Percentiles rank a stretch among this genome's conserved stretches.
Conservation (phyloP, 371 early-diverging fungal genomes). For the Coemansia sp. region DNA sequence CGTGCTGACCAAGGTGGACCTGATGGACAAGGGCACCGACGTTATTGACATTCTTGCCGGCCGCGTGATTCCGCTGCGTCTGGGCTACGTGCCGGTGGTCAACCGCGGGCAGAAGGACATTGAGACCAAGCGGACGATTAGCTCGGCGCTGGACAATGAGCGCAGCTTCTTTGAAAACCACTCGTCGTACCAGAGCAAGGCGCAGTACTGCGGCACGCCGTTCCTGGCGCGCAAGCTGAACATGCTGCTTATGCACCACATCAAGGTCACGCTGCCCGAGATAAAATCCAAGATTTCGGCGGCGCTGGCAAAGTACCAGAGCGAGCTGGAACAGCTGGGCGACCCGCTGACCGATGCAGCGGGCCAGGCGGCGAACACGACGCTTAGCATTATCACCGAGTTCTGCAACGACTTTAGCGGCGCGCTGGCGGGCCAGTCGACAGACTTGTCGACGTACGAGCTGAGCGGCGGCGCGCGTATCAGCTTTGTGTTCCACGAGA, state of each 20-base stretch:
- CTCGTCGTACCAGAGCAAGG: constrained; percentile 89
- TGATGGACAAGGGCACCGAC: constrained; percentile 99
- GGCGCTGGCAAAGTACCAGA: constrained; percentile 77
- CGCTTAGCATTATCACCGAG: constrained; percentile 95
- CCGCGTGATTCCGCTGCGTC: constrained; percentile 88
- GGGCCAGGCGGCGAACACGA: constrained; percentile 68
- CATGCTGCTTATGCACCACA: constrained; percentile 97
- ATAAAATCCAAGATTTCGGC: constrained; percentile 94
- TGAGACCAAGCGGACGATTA: constrained; percentile 85
- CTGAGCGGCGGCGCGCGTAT: constrained; percentile 98
- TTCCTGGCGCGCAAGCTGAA: constrained; percentile 95
- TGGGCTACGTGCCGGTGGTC: constrained; percentile 86
- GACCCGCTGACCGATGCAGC: constrained; percentile 81
- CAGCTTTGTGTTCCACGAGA: constrained; percentile 97
- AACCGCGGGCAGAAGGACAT: constrained; percentile 98
- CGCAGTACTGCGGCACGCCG: constrained; percentile 98
- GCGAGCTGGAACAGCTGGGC: constrained; percentile 85
- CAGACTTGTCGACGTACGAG: constrained; percentile 90
- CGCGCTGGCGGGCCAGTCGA: constrained; percentile 91
- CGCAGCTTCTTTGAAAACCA: constrained; percentile 92
- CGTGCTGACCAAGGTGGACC: constrained; percentile 98
- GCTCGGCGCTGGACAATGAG: constrained; percentile 86
- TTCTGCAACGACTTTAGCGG: constrained; percentile 94
- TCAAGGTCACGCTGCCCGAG: constrained; percentile 93
- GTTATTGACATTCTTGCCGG: constrained; percentile 98